phyloP scores from a whole-genome alignment of 768 basidiomycete genomes.

The Cyclocybe aegerita region DNA sequence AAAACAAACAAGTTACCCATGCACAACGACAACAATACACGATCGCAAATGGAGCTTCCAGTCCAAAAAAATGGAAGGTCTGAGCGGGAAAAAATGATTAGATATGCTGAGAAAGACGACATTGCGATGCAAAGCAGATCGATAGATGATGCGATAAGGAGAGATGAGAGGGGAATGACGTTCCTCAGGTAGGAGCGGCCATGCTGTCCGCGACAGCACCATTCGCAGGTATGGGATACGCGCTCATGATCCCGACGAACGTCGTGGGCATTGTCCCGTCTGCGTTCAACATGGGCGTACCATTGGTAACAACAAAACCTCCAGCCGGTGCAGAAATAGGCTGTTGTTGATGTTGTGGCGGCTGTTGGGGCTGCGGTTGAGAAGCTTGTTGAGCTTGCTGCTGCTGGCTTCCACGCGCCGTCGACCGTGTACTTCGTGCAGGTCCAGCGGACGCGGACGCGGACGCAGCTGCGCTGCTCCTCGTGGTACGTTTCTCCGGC shows the following conservation, averaged over 20 bases:
- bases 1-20: background rate
- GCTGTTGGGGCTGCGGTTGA: conserved; percentile 1
- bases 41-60: background rate
- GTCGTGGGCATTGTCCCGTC: conserved; percentile 34
- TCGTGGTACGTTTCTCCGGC: conserved; percentile 17
- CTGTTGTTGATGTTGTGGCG: conserved; percentile 6
- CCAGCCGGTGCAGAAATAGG: background rate
- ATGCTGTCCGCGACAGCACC: conserved; percentile 2
- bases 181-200: conserved; percentile 6
- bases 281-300: conserved; percentile 4
- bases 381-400: background rate
- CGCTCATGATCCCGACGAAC: conserved; percentile 71
- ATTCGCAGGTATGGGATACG: conserved; percentile 43
- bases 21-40: background rate
- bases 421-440: conserved; percentile 9
- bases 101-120: conserved; percentile 2
- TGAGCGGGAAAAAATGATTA: background rate
- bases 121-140: background rate
- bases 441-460: conserved; percentile 5
- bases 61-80: too few relatives aligned
- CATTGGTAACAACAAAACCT: background rate
- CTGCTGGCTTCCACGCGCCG: conserved; percentile 13
- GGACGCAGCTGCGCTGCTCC: conserved; percentile 11
- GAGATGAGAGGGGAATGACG: background rate
- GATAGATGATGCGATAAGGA: background rate